Base-by-base conservation (phyloP, 495 filamentous ascomycete genomes). In the Parachaetomium inaequale region DNA sequence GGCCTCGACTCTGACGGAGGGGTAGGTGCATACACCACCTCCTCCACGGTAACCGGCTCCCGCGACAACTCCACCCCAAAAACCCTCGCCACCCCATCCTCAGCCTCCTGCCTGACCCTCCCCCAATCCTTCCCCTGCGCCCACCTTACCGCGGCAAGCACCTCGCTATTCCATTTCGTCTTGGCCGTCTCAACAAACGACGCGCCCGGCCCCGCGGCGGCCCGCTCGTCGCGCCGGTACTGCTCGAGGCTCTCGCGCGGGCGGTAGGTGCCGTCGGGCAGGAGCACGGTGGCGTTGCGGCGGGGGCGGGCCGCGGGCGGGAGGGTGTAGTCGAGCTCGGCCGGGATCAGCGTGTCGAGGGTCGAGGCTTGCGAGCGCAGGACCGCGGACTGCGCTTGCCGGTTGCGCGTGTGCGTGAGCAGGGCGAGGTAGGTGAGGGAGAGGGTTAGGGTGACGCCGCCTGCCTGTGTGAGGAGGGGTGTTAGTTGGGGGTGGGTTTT, bases 401-500 rank as follows among this genome's bases (percentile, higher is more conserved):
- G 89, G 69, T 84, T 89, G 56, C 79, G 82, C 40, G 85, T 82
- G 77, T 98, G 92, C 7, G 88, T 76, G 71, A 85, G 78, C 28
- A 96, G 74, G 56, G 88, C 84, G 54, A 97, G 84, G 79, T 95
- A 96, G 68, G 94, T 83, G 58, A 89, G 68, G 26, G 88, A 85
- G 49, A 91, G 85, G 50, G 93, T 96, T 42, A 98, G 81, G 64
- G 93, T 90, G 42, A 94, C 83, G 66, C 94, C 93, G 68, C 91
- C 87, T 70, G 92, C 82, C 88, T 90, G 61, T 14, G 62, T 17
- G 65, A 56, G 43, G 66, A 10, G 1, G 6, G 51, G 32, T 45
- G 66, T 74, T 42, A 61, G 66, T 64, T 34, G 55, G 15, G 29
- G 26, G 43, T 19, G 40, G 29, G 29, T 43, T 52, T 50, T 55